phyloP scores from a whole-genome alignment of 495 filamentous ascomycete species.

The Aspergillus heteromorphus region DNA sequence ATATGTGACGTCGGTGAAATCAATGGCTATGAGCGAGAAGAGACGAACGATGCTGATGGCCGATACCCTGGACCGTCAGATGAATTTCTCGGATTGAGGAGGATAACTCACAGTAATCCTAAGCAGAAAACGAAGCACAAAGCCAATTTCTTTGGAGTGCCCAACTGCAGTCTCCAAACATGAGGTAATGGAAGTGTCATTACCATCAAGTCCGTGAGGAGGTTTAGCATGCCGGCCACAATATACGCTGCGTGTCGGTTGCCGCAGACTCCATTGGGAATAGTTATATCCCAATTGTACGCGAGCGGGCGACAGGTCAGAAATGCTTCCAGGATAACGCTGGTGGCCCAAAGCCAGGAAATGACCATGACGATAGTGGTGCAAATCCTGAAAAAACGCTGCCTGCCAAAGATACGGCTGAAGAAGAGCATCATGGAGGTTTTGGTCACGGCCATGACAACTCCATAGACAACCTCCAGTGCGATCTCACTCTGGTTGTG shows the following conservation, averaged over 20 bases:
- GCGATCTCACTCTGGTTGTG: not conserved
- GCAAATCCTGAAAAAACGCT: not conserved
- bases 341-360: slow-evolving; percentile 14
- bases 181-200: not conserved
- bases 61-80: not conserved
- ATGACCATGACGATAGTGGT: slow-evolving; percentile 21
- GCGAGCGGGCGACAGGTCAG: slow-evolving; percentile 46
- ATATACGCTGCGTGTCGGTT: slow-evolving; percentile 3
- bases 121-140: not conserved
- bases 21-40: slow-evolving; percentile 2
- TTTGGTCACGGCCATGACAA: not conserved
- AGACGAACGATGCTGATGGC: slow-evolving; percentile 1
- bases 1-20: slow-evolving; percentile 10
- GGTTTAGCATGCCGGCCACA: not conserved
- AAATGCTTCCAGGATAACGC: slow-evolving; percentile 23
- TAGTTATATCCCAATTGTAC: slow-evolving; percentile 34
- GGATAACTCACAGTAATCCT: not conserved
- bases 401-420: not conserved
- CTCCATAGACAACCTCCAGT: not conserved
- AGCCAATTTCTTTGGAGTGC: not conserved
- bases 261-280: not conserved
- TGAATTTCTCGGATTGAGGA: not conserved
- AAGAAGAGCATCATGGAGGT: not conserved
- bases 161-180: not conserved
- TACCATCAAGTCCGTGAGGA: slow-evolving; percentile 5